Conservation (phyloP, 2,329 filamentous ascomycete species). For the Cytospora paraplurivora region DNA sequence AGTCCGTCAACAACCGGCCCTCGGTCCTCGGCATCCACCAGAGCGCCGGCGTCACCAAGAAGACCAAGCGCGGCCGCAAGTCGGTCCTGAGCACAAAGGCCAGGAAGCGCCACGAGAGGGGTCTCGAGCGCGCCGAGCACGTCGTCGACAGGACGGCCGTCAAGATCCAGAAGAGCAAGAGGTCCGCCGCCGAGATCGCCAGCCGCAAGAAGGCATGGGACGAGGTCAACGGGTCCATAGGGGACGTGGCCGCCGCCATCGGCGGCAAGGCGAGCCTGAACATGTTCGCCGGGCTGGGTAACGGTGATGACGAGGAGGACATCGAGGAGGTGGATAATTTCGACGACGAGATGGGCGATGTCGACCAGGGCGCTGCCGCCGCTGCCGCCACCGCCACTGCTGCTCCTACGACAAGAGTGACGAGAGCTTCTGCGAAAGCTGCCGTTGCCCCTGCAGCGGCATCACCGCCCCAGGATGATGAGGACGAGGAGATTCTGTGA, state of each 20-base stretch:
- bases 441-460: not conserved
- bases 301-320: slow-evolving; percentile 27
- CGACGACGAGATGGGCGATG: slow-evolving; percentile 32
- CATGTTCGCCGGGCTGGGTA: slow-evolving; percentile 28
- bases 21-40: slow-evolving; percentile 72
- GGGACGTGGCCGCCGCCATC: slow-evolving; percentile 36
- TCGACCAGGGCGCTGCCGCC: slow-evolving; percentile 22
- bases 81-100: slow-evolving; percentile 57
- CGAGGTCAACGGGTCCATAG: slow-evolving; percentile 50
- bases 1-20: slow-evolving; percentile 54
- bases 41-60: slow-evolving; percentile 68
- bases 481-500: slow-evolving; percentile 27
- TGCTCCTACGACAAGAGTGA: no score
- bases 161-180: slow-evolving; percentile 59
- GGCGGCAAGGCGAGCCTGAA: slow-evolving; percentile 6
- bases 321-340: slow-evolving; percentile 17
- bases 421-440: not conserved
- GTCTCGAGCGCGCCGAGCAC: slow-evolving; percentile 60
- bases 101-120: slow-evolving; percentile 57
- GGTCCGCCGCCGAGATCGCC: slow-evolving; percentile 50
- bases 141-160: slow-evolving; percentile 59
- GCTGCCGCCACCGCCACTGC: no score
- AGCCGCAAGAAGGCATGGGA: slow-evolving; percentile 59
- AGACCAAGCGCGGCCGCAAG: slow-evolving; percentile 59
- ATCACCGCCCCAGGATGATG: slow-evolving; percentile 12